Percentiles rank a stretch among this genome's conserved stretches.
These are phyloP conservation scores for Kondoa subrosea DNA, from an alignment of 768 basidiomycete genomes.

Conservation along the genomic window DNA sequence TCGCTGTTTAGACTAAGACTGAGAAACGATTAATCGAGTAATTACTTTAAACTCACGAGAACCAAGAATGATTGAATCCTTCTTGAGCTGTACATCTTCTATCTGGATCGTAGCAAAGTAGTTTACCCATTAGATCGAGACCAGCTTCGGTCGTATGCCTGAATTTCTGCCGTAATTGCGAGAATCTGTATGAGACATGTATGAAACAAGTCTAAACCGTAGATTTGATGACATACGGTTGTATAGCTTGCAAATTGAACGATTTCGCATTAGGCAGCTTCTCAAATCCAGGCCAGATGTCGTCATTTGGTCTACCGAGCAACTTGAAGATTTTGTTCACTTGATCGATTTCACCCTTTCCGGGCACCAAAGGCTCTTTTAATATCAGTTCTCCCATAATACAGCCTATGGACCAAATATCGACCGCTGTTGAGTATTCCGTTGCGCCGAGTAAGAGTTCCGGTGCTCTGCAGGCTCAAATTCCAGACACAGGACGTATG, in stretches of 20 bases:
- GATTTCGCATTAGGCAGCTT: constrained; percentile 64
- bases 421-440: constrained; percentile 85
- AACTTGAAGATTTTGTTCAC: constrained; percentile 75
- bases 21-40: background rate
- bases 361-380: constrained; percentile 92
- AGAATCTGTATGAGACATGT: constrained; percentile 29
- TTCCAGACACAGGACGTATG: background rate
- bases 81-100: constrained; percentile 73
- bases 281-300: constrained; percentile 71
- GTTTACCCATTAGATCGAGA: constrained; percentile 59
- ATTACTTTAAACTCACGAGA: constrained; percentile 45
- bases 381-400: constrained; percentile 92
- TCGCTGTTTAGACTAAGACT: constrained; percentile 43
- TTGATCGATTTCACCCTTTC: constrained; percentile 85
- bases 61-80: constrained; percentile 78
- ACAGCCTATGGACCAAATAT: constrained; percentile 98
- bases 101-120: constrained; percentile 79
- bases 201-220: background rate
- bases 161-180: constrained; percentile 59
- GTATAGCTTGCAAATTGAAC: constrained; percentile 37
- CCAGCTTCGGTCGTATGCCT: constrained; percentile 67
- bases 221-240: constrained; percentile 26
- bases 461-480: constrained; percentile 48
- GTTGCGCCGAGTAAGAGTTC: constrained; percentile 86
- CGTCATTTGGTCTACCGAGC: constrained; percentile 74